phyloP scores from a whole-genome alignment of 768 basidiomycete genomes.

The Mrakia blollopis region DNA sequence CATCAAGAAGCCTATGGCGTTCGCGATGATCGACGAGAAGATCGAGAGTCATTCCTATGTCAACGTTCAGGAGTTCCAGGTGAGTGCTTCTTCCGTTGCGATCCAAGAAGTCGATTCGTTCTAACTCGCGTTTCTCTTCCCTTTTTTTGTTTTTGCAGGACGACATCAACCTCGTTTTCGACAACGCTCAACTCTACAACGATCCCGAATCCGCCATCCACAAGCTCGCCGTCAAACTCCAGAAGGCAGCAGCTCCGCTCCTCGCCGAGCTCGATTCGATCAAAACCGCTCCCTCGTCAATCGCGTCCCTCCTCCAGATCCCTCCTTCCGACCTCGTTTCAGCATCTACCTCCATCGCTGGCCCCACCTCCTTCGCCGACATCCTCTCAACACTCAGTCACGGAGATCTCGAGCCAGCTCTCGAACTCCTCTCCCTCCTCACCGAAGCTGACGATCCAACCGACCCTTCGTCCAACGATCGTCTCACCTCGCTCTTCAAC shows the following conservation, averaged over 20 bases:
- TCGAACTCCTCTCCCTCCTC: conserved; percentile 36
- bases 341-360: conserved; percentile 56
- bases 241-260: conserved; percentile 49
- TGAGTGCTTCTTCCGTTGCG: background rate
- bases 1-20: conserved; percentile 25
- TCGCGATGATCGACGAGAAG: conserved; percentile 11
- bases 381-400: background rate
- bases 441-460: background rate
- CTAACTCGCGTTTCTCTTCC: background rate
- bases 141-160: background rate
- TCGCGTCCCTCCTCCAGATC: conserved; percentile 66
- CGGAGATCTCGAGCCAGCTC: background rate
- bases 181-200: conserved; percentile 28
- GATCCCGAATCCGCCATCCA: conserved; percentile 60
- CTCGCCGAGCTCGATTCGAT: conserved; percentile 40
- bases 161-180: conserved; percentile 22
- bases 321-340: conserved; percentile 52
- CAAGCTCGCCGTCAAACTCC: conserved; percentile 64
- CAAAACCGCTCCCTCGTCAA: conserved; percentile 9
- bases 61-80: conserved; percentile 16
- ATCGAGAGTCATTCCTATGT: conserved; percentile 4
- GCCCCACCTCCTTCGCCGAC: conserved; percentile 47
- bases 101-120: background rate
- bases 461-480: conserved; percentile 47
- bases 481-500: conserved; percentile 62